Conservation (phyloP, 2,329 filamentous ascomycete species). For the Diplocarpon rosae region DNA sequence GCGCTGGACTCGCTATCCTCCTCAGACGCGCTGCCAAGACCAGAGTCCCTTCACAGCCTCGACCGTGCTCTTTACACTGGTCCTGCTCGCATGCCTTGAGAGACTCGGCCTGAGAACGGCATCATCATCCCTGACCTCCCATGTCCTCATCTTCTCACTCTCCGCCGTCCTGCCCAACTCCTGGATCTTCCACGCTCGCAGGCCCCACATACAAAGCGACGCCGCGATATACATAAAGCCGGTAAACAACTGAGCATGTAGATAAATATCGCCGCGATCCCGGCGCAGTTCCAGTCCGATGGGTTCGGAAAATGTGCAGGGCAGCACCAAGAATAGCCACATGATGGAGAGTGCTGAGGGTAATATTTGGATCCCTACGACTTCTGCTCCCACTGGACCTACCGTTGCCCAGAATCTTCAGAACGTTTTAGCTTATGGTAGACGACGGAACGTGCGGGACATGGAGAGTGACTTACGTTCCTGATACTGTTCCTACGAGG, state of each 20-base stretch:
- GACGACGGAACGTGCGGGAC: no score
- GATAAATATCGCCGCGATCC: conserved; percentile 38
- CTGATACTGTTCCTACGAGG: conserved; percentile 53
- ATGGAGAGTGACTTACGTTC: no score
- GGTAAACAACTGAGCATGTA: conserved; percentile 47
- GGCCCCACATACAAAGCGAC: conserved; percentile 39
- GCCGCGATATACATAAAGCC: conserved; percentile 52
- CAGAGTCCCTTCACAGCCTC: conserved; percentile 17
- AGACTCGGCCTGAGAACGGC: conserved; percentile 4
- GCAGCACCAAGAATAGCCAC: conserved; percentile 61
- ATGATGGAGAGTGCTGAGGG: conserved; percentile 59
- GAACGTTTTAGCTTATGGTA: no score
- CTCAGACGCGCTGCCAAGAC: conserved; percentile 16
- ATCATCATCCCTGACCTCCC: conserved; percentile 15
- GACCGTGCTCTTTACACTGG: conserved; percentile 16
- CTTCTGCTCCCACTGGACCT: conserved; percentile 60
- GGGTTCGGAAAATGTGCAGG: conserved; percentile 55
- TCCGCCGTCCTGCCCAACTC: conserved; percentile 32
- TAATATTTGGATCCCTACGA: conserved; percentile 58
- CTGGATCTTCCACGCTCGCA: conserved; percentile 50
- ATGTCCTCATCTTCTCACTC: conserved; percentile 11
- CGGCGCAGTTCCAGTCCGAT: conserved; percentile 44
- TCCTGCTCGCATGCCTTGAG: conserved; percentile 11
- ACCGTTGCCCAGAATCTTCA: conserved; percentile 63
- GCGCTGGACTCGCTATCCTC: no score